Evolutionary conservation across 129 eudicot genomes (phyloP), one percentile per base, ranked within the genome.

Genomic region (Gnaphalium uliginosum): DNA sequence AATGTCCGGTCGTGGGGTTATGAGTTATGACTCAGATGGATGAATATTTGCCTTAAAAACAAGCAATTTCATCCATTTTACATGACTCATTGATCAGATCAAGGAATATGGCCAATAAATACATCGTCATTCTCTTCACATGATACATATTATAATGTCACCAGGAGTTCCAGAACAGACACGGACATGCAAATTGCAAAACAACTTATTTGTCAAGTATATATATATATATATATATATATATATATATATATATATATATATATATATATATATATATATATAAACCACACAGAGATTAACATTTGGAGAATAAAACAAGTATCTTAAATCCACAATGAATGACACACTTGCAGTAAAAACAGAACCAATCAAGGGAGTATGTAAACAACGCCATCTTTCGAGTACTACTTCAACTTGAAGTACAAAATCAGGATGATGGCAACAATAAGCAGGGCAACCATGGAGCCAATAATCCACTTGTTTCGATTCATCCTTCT

Each of bases 401-500:
- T 79, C 62, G 1, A 13, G 18, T 46, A 46, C 5, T 88, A 76
- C 76, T 73, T 86, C 76, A 88, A 68, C 81, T 88, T 88, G 77
- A 86, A 88, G 83, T 81, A 88, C 86, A 88, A 60, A 70, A 88
- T 88, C 74, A 86, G 71, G 72, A 86, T 71, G 71, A 88, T 76
- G 43, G 90, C 94, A 56, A 88, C 61, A 30, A 86, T 50, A 68
- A 88, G 90, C 56, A 82, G 63, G 0, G 79, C 80, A 66, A 88
- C 83, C 54, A 88, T n/a, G 41, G 75, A 83, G 25, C 94, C 90
- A 8, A 86, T 79, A 35, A 86, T 81, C 79, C 77, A 86, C 81
- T 88, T 88, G 88, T 88, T 88, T 85, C 81, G 80, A 79, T 82
- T 84, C 86, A 88, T 88, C 69, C 90, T 82, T 66, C 85, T 84